Evolutionary conservation across 164 flowering plant genomes (phyloP).

Genomic region (Aristolochia contorta): DNA sequence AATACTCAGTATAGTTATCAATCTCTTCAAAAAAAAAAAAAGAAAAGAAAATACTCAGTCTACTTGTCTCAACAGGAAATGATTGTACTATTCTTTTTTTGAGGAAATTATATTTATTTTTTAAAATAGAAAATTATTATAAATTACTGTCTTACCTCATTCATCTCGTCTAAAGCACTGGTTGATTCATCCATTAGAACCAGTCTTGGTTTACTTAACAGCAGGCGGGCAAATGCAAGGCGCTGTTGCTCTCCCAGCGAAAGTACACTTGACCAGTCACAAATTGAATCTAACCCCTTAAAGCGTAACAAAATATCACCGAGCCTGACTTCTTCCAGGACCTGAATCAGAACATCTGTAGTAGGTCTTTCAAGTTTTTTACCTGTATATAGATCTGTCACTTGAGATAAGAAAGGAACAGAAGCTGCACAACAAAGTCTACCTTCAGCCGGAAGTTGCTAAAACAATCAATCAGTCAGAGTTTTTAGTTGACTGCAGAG

Average conservation of each 20-base stretch:
- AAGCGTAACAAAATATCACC: constrained; percentile 64
- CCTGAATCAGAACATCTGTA: constrained; percentile 50
- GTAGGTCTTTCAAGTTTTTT: constrained; percentile 38
- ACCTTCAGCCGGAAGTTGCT: background rate
- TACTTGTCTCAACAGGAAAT: too few relatives aligned
- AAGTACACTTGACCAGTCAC: constrained; percentile 94
- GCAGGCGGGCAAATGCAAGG: constrained; percentile 84
- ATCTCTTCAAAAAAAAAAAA: too few relatives aligned
- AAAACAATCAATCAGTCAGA: too few relatives aligned
- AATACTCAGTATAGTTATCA: too few relatives aligned
- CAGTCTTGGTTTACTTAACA: constrained; percentile 76
- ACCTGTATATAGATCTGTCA: constrained; percentile 12
- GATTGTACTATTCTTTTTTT: background rate
- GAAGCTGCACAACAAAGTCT: constrained; percentile 26
- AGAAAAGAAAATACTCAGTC: too few relatives aligned
- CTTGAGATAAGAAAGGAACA: constrained; percentile 44
- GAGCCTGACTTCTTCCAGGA: constrained; percentile 70
- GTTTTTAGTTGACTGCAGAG: too few relatives aligned
- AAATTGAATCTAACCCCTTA: constrained; percentile 46
- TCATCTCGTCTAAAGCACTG: constrained; percentile 89
- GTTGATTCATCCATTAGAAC: constrained; percentile 90
- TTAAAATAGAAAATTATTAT: too few relatives aligned
- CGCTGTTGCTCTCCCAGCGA: constrained; percentile 99
- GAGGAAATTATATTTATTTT: background rate
- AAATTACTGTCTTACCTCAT: constrained; percentile 47